Evolutionary conservation across 805 yeast genomes (phyloP).

Genomic region (Starmerella potacharoeniae): DNA sequence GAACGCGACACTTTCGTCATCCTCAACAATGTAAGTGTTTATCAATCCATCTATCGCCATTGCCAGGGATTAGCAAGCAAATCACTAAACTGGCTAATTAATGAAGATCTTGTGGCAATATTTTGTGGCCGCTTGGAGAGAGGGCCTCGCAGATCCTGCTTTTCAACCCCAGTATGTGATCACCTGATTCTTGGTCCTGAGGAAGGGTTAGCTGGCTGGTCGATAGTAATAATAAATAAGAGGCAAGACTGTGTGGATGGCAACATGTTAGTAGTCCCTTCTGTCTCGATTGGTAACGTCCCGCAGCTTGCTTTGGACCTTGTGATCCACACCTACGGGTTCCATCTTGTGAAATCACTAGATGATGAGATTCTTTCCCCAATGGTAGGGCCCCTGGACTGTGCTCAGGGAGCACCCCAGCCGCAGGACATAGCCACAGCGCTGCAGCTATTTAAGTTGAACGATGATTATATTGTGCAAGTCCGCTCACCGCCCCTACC

Average conservation of each 20-base stretch:
- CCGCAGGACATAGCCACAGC: slow-evolving; percentile 42
- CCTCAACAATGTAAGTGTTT: slow-evolving; percentile 23
- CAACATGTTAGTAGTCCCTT: slow-evolving; percentile 45
- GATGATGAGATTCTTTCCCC: slow-evolving; percentile 62
- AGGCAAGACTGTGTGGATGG: not conserved
- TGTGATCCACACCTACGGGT: slow-evolving; percentile 49
- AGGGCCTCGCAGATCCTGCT: not conserved
- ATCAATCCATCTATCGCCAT: slow-evolving; percentile 19
- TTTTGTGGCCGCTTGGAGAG: not conserved
- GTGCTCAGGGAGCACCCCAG: slow-evolving; percentile 23
- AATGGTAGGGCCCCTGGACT: slow-evolving; percentile 70
- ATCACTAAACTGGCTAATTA: not conserved
- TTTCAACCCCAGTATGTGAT: not conserved
- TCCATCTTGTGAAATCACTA: slow-evolving; percentile 42
- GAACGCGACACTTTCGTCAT: slow-evolving; percentile 1
- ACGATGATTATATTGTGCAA: slow-evolving; percentile 40
- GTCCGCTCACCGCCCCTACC: slow-evolving; percentile 80
- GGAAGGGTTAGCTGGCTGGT: no score
- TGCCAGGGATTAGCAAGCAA: not conserved
- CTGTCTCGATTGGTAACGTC: slow-evolving; percentile 78
- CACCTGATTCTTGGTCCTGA: no score
- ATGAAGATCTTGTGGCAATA: not conserved
- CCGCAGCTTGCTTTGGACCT: slow-evolving; percentile 76
- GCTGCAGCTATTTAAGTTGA: slow-evolving; percentile 40
- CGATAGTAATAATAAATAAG: no score